Conservation (phyloP, 169 alveolate genomes). For the Theileria luwenshuni region DNA sequence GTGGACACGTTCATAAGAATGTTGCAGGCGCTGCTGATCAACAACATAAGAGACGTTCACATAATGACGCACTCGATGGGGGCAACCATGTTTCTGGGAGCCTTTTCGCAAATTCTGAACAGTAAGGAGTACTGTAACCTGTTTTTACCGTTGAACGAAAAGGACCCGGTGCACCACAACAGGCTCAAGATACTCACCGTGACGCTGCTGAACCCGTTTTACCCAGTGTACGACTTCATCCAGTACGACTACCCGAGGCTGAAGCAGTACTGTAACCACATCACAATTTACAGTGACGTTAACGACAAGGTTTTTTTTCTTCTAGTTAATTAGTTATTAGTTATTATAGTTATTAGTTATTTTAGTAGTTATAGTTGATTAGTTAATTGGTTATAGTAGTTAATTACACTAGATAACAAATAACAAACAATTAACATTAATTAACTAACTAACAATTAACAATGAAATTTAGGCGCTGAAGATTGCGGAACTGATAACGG, state of each 20-base stretch:
- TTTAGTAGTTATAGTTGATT: background rate
- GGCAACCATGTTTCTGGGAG: constrained; percentile 75
- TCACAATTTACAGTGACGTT: constrained; percentile 43
- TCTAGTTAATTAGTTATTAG: background rate
- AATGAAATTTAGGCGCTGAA: constrained; percentile 15
- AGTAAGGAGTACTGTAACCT: constrained; percentile 9
- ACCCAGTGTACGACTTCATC: constrained; percentile 70
- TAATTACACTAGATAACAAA: too few relatives aligned
- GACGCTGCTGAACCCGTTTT: constrained; percentile 82
- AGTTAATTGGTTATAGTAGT: too few relatives aligned
- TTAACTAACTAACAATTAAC: background rate
- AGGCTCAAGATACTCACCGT: constrained; percentile 74
- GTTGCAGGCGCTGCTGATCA: constrained; percentile 37
- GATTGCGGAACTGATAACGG: constrained; percentile 33
- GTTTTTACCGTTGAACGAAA: constrained; percentile 11
- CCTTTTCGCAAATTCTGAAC: constrained; percentile 70
- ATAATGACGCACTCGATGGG: constrained; percentile 84
- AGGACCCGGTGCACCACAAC: constrained; percentile 10
- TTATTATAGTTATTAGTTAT: background rate
- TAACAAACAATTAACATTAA: too few relatives aligned
- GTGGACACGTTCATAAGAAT: constrained; percentile 65
- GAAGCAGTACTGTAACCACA: constrained; percentile 29
- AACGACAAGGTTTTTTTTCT: constrained; percentile 18
- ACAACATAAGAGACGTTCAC: constrained; percentile 81
- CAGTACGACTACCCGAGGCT: constrained; percentile 32